phyloP scores from a whole-genome alignment of 2,329 filamentous ascomycete species.

The Fragosphaeria purpurea region DNA sequence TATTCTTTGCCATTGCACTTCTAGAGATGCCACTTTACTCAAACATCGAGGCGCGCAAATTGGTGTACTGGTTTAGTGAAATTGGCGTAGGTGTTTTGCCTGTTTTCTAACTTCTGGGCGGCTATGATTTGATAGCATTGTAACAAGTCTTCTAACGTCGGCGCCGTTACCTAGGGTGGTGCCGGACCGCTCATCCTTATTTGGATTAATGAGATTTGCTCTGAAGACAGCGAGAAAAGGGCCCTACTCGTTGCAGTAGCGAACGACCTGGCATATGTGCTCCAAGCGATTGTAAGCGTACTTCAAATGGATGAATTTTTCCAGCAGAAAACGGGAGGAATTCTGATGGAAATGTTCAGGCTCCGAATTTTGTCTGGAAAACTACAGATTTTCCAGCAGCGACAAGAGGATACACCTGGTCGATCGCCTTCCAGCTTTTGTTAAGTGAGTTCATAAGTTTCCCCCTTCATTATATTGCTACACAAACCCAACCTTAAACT shows the following conservation, averaged over 20 bases:
- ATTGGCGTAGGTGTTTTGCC: constrained; percentile 20
- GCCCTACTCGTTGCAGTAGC: constrained; percentile 16
- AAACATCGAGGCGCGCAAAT: constrained; percentile 24
- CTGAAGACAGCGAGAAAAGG: constrained; percentile 17
- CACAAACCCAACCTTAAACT: no score
- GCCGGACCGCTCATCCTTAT: constrained; percentile 28
- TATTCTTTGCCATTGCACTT: constrained; percentile 22
- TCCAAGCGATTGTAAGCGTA: constrained; percentile 19
- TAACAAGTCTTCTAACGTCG: no score
- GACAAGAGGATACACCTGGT: constrained; percentile 26
- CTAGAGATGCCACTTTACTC: constrained; percentile 26
- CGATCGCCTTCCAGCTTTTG: constrained; percentile 23
- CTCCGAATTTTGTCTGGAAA: constrained; percentile 32
- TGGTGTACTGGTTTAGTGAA: constrained; percentile 28
- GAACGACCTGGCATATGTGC: constrained; percentile 18
- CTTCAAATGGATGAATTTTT: neutral
- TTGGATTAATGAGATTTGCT: constrained; percentile 19
- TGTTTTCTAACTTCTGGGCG: neutral
- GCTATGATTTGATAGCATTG: no score
- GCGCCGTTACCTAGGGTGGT: constrained; percentile 15
- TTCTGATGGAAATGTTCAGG: constrained; percentile 9
- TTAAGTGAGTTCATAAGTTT: constrained; percentile 6
- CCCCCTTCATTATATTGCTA: no score
- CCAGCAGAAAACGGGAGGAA: no score
- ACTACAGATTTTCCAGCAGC: constrained; percentile 28